Base-by-base conservation (phyloP, 306 rosid genomes). In the Psophocarpus tetragonolobus region DNA sequence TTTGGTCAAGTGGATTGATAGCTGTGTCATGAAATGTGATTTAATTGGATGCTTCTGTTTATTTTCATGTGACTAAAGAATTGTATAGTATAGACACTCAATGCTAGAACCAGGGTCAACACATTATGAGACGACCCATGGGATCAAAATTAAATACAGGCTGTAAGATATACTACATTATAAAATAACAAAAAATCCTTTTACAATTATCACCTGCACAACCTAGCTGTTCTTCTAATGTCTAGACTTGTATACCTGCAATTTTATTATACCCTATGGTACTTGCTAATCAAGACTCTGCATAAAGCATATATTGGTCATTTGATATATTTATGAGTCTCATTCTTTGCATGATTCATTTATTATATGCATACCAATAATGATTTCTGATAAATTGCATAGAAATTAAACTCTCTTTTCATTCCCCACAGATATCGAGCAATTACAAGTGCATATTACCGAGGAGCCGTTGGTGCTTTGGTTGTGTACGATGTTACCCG, bases 401-500 rank as follows among this genome's bases (percentile, higher is more conserved):
- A 21, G 5, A 47, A 47, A 47, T n/a, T n/a, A n/a, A 47, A 47
- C 23, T 15, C 9, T 0, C 20, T 53, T 24, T 48, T 20, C 1
- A 14, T 75, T 68, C 30, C 29, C 27, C 38, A 18, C 75, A 91
- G 97, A 85, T 92, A 92, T 61, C 87, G 97, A 5, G 97, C 97
- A 35, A 90, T 92, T 39, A 92, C 97, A 36, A 92, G 94, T 76
- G 97, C 97, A 17, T 92, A 92, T 45, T 92, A 92, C 50, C 63
- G 97, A 20, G 97, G 97, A 82, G 97, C 97, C 4, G 94, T 90
- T 10, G 97, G 97, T 24, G 97, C 97, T 23, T 82, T 92, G 81
- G 79, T 92, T 21, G 97, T 92, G 57, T 92, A 92, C 68, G 97
- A 92, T 71, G 87, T 88, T 24, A 90, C 91, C 3, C 80, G 94